Base-by-base conservation (phyloP, 139 green algal genomes). In the Ettlia oleoabundans region DNA sequence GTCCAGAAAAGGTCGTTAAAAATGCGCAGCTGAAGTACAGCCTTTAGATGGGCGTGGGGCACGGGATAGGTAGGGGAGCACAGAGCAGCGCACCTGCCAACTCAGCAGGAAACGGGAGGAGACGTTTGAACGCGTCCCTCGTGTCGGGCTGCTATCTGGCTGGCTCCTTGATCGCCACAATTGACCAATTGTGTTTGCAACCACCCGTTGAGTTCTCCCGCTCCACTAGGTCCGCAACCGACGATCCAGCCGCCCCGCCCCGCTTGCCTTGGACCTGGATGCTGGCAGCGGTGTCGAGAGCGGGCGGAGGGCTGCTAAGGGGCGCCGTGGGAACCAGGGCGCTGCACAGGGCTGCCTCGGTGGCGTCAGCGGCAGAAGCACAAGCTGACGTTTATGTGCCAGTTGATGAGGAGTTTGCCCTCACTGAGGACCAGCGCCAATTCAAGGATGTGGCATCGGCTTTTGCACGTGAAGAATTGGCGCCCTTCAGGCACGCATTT, bases 401-500 rank as follows among this genome's bases (percentile, higher is more conserved):
- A 65, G 55, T 22, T 5, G 55, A 28, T 65, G 55, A 28, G 5
- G 55, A 58, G n/a, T 70, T 70, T 43, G 75, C 55, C 58, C 19
- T 81, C n/a, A 72, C 75, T 0, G 75, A 81, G 28, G 75, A 81
- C 18, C 78, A 83, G 51, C 64, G 72, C 30, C 84, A 91, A 18
- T 89, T 95, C n/a, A 61, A 86, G 62, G 28, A 70, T 3, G 42
- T 93, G 40, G 92, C 92, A 0, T 35, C 74, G 0, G 77, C 86
- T 22, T 95, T 95, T 88, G 91, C 91, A 0, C 21, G 52, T 0
- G 86, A 86, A 22, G 87, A 91, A 71, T 75, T 95, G 30, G 32
- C 83, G 38, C 92, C 92, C 24, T 72, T 87, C 76, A 86, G 73
- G 73, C n/a, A n/a, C n/a, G n/a, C n/a, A n/a, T n/a, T n/a, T n/a